Evolutionary conservation across 257 asterid species (phyloP).

Genomic region (Fraxinus anomala): DNA sequence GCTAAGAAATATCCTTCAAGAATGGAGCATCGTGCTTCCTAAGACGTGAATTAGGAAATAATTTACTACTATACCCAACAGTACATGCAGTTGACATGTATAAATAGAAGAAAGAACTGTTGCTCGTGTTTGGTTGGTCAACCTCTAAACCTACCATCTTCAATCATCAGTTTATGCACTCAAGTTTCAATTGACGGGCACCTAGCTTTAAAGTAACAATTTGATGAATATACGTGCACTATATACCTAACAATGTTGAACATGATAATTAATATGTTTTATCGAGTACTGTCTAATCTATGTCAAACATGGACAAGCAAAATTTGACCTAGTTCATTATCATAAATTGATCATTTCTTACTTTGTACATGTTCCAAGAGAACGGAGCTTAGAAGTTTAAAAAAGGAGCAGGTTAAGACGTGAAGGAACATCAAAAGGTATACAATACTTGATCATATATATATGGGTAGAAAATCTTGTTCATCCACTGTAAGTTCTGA

Average conservation of each 20-base stretch:
- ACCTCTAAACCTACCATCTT: conserved; percentile 3
- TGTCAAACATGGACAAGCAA: neutral
- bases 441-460: too few species aligned
- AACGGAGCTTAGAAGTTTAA: too few species aligned
- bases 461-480: too few species aligned
- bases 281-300: too few species aligned
- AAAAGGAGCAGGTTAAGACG: too few species aligned
- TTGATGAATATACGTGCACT: neutral
- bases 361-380: too few species aligned
- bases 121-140: neutral
- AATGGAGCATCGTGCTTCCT: neutral
- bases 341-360: neutral
- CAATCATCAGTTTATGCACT: conserved; percentile 14
- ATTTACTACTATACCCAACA: neutral
- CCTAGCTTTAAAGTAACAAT: conserved; percentile 27
- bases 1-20: neutral
- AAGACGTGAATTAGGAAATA: neutral
- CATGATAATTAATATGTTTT: too few species aligned
- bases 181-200: conserved; percentile 27
- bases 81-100: neutral
- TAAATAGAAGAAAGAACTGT: conserved; percentile 3
- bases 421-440: too few species aligned
- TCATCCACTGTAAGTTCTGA: too few species aligned
- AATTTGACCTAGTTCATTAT: neutral
- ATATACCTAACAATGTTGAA: too few species aligned